Base-by-base conservation (phyloP, 305 asterid species). In the Rubia balearica region DNA sequence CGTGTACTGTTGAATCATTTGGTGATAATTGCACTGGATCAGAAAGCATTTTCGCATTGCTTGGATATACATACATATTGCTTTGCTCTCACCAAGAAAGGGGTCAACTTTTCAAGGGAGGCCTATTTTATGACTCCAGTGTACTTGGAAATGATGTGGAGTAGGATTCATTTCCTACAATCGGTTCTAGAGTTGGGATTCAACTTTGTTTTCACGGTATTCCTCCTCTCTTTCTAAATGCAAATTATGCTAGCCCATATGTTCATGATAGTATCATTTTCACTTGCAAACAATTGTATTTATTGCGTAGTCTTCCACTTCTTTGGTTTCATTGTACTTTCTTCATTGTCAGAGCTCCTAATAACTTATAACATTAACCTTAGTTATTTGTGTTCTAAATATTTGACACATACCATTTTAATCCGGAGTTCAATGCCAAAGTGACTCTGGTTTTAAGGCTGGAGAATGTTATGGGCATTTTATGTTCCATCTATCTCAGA, bases 181-280 rank as follows among this genome's bases (percentile, higher is more conserved):
- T 74, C 78, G 41, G 69, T 74, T 49, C 65, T 74, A 53, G 73
- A 74, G 70, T 13, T 74, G 73, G 78, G 78, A 49, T 74, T 68
- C 70, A 74, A 74, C 72, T 74, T 74, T 74, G 78, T 74, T 61
- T 74, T 74, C 3, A 74, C 78, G 78, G 78, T 74, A 74, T 14
- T 12, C 36, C 43, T 51, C 57, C 40, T 73, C 67, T 57, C 77
- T 45, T 45, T n/a, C 43, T 56, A 33, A 6, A 13, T 53, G 16
- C 17, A 13, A 36, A 42, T 33, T 5, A 3, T 7, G 48, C 73
- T 11, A 43, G 30, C 30, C 6, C 3, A 55, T 10, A 33, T 61
- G 63, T 62, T 65, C 19, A 9, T 27, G 21, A 5, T 17, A 11
- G 11, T 16, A 16, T 13, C 70, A 64, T 49, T 16, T 51, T 16